Evolutionary conservation across 352 stramenopile genomes (phyloP).

Genomic region (Pythium rishiriense): DNA sequence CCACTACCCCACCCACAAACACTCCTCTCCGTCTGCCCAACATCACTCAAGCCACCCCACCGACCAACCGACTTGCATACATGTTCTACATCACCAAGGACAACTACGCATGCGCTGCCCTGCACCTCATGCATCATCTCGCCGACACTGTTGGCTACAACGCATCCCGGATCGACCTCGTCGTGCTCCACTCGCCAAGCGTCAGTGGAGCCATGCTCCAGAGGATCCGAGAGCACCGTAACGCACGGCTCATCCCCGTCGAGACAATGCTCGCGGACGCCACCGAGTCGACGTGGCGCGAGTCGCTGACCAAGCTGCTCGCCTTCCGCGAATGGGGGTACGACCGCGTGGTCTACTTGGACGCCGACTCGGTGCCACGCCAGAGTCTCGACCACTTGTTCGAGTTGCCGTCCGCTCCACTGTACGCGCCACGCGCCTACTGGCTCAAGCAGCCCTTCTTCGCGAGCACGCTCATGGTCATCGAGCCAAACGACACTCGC

Average conservation of each 20-base stretch:
- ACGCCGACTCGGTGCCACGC: constrained; percentile 30
- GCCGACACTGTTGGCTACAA: constrained; percentile 17
- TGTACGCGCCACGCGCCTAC: constrained; percentile 29
- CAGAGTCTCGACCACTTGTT: constrained; percentile 37
- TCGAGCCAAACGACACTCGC: constrained; percentile 23
- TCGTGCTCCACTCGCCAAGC: constrained; percentile 24
- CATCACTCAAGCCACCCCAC: too few species aligned
- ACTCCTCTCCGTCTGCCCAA: too few species aligned
- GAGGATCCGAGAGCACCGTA: constrained; percentile 7
- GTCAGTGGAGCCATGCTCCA: constrained; percentile 4
- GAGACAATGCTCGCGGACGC: not conserved
- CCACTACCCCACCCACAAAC: too few species aligned
- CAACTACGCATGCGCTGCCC: constrained; percentile 26
- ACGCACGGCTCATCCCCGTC: constrained; percentile 23
- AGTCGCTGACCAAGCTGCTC: constrained; percentile 36
- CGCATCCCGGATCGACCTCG: constrained; percentile 27
- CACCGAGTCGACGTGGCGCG: constrained; percentile 18
- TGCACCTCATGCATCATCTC: constrained; percentile 29
- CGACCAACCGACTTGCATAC: constrained; percentile 32
- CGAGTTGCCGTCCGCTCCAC: constrained; percentile 1
- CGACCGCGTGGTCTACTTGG: constrained; percentile 35
- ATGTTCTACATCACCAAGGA: constrained; percentile 37
- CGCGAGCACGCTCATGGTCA: constrained; percentile 26
- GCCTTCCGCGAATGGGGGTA: constrained; percentile 39
- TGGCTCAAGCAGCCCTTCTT: constrained; percentile 31